phyloP scores from a whole-genome alignment of 1,284 basidiomycete species.

The Volvariella volvacea region DNA sequence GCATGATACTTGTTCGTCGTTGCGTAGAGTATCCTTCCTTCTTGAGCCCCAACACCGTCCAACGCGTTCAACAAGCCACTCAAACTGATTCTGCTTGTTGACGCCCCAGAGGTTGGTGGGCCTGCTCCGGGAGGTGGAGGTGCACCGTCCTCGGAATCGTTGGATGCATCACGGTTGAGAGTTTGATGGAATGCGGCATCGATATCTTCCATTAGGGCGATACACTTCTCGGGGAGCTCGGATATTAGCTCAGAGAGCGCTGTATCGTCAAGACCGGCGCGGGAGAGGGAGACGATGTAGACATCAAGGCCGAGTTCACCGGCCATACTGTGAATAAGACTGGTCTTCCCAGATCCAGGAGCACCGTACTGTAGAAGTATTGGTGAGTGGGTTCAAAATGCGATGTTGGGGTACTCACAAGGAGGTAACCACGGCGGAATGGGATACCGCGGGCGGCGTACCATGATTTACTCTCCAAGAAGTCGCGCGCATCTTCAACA shows the following conservation, averaged over 20 bases:
- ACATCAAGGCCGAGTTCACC: constrained; percentile 71
- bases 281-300: constrained; percentile 70
- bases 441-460: constrained; percentile 66
- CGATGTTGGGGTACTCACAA: constrained; percentile 31
- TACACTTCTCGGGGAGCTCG: constrained; percentile 60
- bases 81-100: constrained; percentile 43
- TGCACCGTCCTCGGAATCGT: constrained; percentile 11
- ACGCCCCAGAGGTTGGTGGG: constrained; percentile 8
- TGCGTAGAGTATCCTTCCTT: constrained; percentile 71
- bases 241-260: constrained; percentile 54
- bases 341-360: constrained; percentile 73
- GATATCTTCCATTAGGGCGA: constrained; percentile 78
- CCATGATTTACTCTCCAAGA: constrained; percentile 60
- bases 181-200: constrained; percentile 64
- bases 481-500: constrained; percentile 60
- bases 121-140: constrained; percentile 11
- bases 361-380: constrained; percentile 48
- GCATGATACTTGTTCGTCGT: constrained; percentile 67
- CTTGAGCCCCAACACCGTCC: constrained; percentile 70
- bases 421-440: constrained; percentile 65
- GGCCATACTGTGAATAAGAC: constrained; percentile 68
- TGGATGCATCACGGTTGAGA: constrained; percentile 36
- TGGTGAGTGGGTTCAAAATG: background rate
- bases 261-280: constrained; percentile 63
- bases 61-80: constrained; percentile 71